Evolutionary conservation across 345 rosid genomes (phyloP).

Genomic region (Brassica incana): DNA sequence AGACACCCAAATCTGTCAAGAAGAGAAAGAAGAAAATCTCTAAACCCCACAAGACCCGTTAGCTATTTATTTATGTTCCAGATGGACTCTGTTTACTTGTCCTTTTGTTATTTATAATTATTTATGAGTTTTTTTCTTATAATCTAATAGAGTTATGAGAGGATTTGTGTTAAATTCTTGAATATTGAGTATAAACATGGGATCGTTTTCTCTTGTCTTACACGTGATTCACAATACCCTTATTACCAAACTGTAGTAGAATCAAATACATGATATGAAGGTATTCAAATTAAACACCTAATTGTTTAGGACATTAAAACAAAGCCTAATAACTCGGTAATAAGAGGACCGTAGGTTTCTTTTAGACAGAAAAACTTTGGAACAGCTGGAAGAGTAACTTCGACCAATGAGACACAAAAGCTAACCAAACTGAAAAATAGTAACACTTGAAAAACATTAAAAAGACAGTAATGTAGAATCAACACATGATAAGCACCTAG

Average conservation of each 20-base stretch:
- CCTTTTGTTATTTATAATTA: not conserved
- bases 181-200: not conserved
- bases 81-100: not conserved
- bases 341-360: too few relatives aligned
- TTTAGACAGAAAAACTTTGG: too few relatives aligned
- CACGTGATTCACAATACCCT: not conserved
- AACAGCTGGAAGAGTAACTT: too few relatives aligned
- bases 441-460: too few relatives aligned
- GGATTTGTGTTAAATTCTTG: not conserved
- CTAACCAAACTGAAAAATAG: too few relatives aligned
- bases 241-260: not conserved
- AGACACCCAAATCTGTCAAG: slow-evolving; percentile 88
- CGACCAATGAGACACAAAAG: too few relatives aligned
- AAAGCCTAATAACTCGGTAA: too few relatives aligned
- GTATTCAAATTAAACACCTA: too few relatives aligned
- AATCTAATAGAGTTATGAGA: not conserved
- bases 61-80: not conserved
- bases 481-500: too few relatives aligned
- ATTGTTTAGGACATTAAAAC: too few relatives aligned
- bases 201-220: not conserved
- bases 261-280: not conserved
- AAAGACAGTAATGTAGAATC: too few relatives aligned
- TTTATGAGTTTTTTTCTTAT: not conserved
- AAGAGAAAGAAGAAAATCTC: slow-evolving; percentile 82
- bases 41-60: slow-evolving; percentile 70